A percentile compares a stretch with the other conserved stretches of the same genome.
These are phyloP conservation scores for Fusarium sp. DNA, from an alignment of 2,329 filamentous ascomycete genomes.

Conservation along the genomic window DNA sequence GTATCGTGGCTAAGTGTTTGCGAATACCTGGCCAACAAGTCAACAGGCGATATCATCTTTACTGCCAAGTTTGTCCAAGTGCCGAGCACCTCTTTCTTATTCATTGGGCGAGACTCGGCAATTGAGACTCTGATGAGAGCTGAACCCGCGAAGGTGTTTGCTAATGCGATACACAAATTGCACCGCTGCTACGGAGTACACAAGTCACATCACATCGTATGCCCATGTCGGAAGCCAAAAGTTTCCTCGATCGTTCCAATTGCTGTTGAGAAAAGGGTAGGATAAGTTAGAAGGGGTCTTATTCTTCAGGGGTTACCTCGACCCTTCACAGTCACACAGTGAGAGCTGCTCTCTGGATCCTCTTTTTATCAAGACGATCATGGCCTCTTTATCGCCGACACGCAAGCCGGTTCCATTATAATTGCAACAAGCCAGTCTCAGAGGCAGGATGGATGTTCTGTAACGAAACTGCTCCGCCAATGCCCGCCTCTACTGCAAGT, in stretches of 20 bases:
- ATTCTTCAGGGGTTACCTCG: conserved; percentile 26
- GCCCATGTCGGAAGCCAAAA: conserved; percentile 23
- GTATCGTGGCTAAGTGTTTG: not conserved
- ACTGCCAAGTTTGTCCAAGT: not conserved
- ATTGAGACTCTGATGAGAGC: conserved; percentile 6
- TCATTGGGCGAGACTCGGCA: conserved; percentile 13
- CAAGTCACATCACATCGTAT: conserved; percentile 11
- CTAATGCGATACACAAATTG: conserved; percentile 32
- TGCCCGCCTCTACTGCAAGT: conserved; percentile 8
- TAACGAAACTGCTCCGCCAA: conserved; percentile 33
- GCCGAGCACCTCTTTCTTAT: not conserved
- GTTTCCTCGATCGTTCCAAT: not conserved
- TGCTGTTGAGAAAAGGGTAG: conserved; percentile 12
- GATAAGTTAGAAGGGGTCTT: not conserved
- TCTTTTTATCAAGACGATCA: conserved; percentile 10
- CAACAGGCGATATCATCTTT: not conserved
- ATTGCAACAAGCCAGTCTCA: conserved; percentile 25
- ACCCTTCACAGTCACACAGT: conserved; percentile 16
- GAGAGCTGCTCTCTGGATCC: conserved; percentile 2
- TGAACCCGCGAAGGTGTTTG: conserved; percentile 2
- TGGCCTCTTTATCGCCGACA: conserved; percentile 18
- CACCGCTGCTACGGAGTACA: conserved; percentile 14
- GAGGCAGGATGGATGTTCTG: conserved; percentile 15
- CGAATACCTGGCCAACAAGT: not conserved
- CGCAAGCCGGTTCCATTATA: conserved; percentile 38